Conservation (phyloP, 139 green algal species). For the Trebouxia sp. region DNA sequence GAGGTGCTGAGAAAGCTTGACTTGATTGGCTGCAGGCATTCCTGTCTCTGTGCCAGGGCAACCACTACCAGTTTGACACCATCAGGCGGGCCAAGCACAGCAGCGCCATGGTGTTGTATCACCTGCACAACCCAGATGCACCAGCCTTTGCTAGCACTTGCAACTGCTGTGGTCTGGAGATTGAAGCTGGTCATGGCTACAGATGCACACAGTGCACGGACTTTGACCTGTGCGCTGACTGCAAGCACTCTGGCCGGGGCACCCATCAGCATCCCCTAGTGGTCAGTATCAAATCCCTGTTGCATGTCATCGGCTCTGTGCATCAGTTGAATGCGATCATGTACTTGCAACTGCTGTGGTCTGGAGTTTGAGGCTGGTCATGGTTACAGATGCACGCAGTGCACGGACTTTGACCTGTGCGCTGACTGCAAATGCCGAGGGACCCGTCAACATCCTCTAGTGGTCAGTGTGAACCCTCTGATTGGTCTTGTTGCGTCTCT, state of each 20-base stretch:
- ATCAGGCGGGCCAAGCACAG: conserved; percentile 96
- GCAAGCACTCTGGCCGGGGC: conserved; percentile 46
- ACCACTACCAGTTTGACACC: conserved; percentile 99
- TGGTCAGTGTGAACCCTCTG: too few relatives aligned
- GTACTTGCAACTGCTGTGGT: conserved; percentile 80
- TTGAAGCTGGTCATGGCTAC: conserved; percentile 85
- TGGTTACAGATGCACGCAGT: conserved; percentile 90
- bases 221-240: conserved; percentile 92
- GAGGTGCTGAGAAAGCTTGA: too few relatives aligned
- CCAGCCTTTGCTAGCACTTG: conserved; percentile 86
- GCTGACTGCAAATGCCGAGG: conserved; percentile 57
- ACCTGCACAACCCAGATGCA: conserved; percentile 96
- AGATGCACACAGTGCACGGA: conserved; percentile 91
- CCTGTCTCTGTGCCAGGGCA: conserved; percentile 95
- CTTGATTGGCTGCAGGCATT: conserved; percentile 60
- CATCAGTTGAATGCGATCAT: too few relatives aligned
- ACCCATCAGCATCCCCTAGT: conserved; percentile 77
- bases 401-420: conserved; percentile 96
- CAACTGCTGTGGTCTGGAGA: conserved; percentile 79
- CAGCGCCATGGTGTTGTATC: conserved; percentile 99
- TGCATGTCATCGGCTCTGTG: too few relatives aligned
- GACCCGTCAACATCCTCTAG: conserved; percentile 74
- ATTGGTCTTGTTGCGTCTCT: too few relatives aligned
- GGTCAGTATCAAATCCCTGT: too few relatives aligned
- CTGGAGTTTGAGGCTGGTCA: conserved; percentile 86